Evolutionary conservation across 805 yeast genomes (phyloP).

Genomic region (Kodamaea neixiangensis): DNA sequence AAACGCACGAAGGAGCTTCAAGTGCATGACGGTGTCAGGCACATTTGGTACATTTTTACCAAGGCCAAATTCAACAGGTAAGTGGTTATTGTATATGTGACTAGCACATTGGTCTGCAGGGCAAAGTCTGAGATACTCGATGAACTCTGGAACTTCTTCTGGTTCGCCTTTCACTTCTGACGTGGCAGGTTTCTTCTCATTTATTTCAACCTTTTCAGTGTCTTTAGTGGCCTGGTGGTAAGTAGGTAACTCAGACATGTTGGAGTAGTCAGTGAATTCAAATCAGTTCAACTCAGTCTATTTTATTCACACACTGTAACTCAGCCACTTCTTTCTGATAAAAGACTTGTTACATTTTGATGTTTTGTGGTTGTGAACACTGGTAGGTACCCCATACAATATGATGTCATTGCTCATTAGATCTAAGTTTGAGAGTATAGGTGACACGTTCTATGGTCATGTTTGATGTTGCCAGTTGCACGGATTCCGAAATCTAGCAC

Average conservation of each 20-base stretch:
- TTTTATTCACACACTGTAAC: no score
- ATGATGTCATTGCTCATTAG: no score
- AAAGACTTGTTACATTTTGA: no score
- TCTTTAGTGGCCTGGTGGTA: background rate
- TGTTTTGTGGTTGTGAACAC: no score
- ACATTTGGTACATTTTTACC: conserved; percentile 1
- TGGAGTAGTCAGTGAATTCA: no score
- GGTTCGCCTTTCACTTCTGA: background rate
- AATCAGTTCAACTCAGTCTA: no score
- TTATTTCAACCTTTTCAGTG: background rate
- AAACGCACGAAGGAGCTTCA: conserved; percentile 26
- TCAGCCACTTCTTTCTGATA: no score
- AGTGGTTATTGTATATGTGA: background rate
- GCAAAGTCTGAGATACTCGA: background rate
- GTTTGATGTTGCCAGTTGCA: no score
- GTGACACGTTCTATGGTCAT: no score
- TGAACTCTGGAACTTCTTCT: background rate
- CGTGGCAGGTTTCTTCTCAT: background rate
- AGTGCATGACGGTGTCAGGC: conserved; percentile 22
- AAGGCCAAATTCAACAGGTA: background rate
- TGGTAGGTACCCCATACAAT: no score
- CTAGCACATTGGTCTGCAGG: background rate
- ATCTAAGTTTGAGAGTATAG: no score
- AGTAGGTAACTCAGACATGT: background rate
- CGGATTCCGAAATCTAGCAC: no score